Evolutionary conservation across 352 stramenopile species (phyloP), one percentile per base, ranked within the genome.

Genomic region (Plasmopara halstedii): DNA sequence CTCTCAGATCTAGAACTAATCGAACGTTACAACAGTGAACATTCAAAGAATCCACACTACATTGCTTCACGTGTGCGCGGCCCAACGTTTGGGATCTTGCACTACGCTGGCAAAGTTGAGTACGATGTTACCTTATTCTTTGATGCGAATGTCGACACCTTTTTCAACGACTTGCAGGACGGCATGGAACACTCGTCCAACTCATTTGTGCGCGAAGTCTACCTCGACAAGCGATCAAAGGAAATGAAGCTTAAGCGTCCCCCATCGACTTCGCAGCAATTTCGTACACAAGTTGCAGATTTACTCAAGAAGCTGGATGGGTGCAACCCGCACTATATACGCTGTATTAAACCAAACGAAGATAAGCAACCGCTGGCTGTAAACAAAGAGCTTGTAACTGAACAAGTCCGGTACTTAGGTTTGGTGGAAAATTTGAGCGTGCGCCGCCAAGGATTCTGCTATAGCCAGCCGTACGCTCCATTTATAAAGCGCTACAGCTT

Each of bases 331-430:
- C 79, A 94, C 60, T 95, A 96, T 67, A 90, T 95, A 25, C 83
- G 85, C 36, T 95, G 83, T 54, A 94, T 96, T 52, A 95, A 96
- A 55, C 76, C 83, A 2, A 96, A 96, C 48, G 81, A 94, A 37
- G 66, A 87, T 22, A 95, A 95, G 60, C 46, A 62, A n/a, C 71
- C 79, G n/a, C 56, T 85, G 17, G 53, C 62, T 22, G 71, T 84
- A 25, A 73, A 90, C 56, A 71, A 76, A 42, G 64, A 67, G 35
- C 71, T 88, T 21, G 71, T 93, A 18, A 46, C 59, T 4, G 74
- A 94, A 46, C 82, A 94, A 46, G 75, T 91, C 26, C 75, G 73
- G 31, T 90, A 85, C 60, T 57, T 91, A 17, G 82, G 82, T 22
- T 60, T 94, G 19, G 74, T 94, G 27, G 80, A 94, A 44, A 90